Evolutionary conservation across 2,329 filamentous ascomycete species (phyloP), one percentile per base, ranked within the genome.

Genomic region (Fusarium circinatum): DNA sequence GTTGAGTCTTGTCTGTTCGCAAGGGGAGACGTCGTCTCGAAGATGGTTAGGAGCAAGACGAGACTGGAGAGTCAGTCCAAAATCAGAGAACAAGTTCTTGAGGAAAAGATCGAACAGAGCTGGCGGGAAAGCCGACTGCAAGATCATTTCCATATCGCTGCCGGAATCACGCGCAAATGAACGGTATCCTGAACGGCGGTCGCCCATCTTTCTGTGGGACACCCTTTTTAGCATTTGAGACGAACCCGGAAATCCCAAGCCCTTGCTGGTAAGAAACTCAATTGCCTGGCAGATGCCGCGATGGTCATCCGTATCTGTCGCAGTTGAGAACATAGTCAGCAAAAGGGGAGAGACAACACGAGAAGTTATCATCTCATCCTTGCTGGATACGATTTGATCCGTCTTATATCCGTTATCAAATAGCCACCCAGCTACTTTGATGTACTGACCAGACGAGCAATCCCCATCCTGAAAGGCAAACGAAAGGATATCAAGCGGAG

Each of bases 1-100:
- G 5, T 14, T 0, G 44, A 47, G 2, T 14, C 0, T 8, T 47
- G 44, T 47, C 18, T 0, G 7, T 47, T 42, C 39, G 11, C 11
- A 13, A 20, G 3, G 12, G 10, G 4, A 22, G 18, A 39, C 10
- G 18, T 1, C 38, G 0, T 36, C 3, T 36, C 34, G 32, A 34
- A 34, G 6, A 20, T 39, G 13, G 39, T 6, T 7, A 41, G 44
- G 44, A 6, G 44, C 24, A 13, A 28, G 44, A 0, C 44, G 44
- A 10, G 44, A 47, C 44, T 20, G 5, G 24, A 47, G 18, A 28
- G 24, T 47, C 24, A 47, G 18, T 20, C 44, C 44, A 0, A 9
- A 5, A 5, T 47, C 44, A 2, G 18, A 47, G 18, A 20, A 0
- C 44, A 47, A 1, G 2, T 28, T 47, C 8, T 10, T 28, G 24